A percentile compares a stretch with the other conserved stretches of the same genome.
These are phyloP conservation scores for Colletotrichum sp. DNA, from an alignment of 2,329 filamentous ascomycete species.

Conservation along the genomic window DNA sequence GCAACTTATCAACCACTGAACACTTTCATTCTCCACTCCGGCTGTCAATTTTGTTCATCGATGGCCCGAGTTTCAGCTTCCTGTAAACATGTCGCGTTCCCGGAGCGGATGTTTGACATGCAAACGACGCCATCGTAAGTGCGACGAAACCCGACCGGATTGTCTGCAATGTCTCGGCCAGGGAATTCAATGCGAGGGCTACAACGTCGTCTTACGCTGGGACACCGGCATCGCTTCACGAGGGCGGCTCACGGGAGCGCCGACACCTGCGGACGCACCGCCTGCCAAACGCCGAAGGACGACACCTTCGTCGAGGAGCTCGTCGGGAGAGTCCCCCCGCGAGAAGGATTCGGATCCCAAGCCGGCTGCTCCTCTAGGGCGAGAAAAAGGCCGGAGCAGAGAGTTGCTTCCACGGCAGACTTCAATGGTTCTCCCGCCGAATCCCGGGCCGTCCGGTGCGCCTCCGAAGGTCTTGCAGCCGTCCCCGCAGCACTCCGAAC, in stretches of 20 bases:
- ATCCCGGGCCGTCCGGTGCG: background rate
- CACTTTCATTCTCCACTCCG: background rate
- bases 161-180: slow-evolving; percentile 18
- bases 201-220: background rate
- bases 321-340: background rate
- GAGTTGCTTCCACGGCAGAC: background rate
- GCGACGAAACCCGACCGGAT: slow-evolving; percentile 30
- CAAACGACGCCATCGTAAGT: slow-evolving; percentile 33
- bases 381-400: background rate
- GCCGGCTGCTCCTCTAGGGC: rapidly evolving
- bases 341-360: background rate
- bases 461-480: background rate
- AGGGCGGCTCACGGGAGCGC: background rate
- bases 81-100: background rate
- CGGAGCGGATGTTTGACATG: slow-evolving; percentile 13
- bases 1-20: background rate
- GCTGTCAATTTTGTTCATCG: background rate
- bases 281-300: background rate
- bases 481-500: background rate
- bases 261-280: background rate
- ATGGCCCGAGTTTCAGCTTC: background rate
- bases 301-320: background rate
- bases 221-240: background rate
- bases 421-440: background rate
- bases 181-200: slow-evolving; percentile 11